These are phyloP conservation scores for Geosmithia morbida DNA, from an alignment of 2,329 filamentous ascomycete species.

Conservation along the genomic window DNA sequence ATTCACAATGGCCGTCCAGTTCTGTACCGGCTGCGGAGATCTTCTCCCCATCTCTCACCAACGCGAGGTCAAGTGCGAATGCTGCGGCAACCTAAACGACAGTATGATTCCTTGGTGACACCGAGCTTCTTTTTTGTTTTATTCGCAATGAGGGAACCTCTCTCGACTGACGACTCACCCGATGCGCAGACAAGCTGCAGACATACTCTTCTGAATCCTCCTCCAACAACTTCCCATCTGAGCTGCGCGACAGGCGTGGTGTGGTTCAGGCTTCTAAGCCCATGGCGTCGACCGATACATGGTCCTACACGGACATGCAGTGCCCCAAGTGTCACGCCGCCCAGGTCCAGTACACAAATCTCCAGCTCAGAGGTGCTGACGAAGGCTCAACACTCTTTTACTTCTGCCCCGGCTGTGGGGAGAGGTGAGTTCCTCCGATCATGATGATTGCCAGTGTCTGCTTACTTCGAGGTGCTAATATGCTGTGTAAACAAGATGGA, in stretches of 20 bases:
- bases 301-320: slow-evolving; percentile 2
- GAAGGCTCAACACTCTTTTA: slow-evolving; percentile 7
- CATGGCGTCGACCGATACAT: slow-evolving; percentile 2
- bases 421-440: slow-evolving; percentile 1
- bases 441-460: background rate
- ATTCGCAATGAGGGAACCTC: background rate
- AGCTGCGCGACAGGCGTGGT: slow-evolving; percentile 3
- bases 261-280: background rate
- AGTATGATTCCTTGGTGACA: background rate
- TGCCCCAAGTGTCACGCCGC: slow-evolving; percentile 4
- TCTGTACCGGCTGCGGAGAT: slow-evolving; percentile 5
- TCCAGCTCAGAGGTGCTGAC: slow-evolving; percentile 6
- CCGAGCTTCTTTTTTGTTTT: background rate
- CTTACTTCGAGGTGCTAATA: background rate
- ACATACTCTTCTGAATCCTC: slow-evolving; percentile 1
- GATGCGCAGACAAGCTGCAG: slow-evolving; percentile 1
- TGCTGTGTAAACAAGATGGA: slow-evolving; percentile 2
- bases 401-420: slow-evolving; percentile 4
- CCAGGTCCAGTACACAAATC: slow-evolving; percentile 5
- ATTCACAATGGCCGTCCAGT: slow-evolving; percentile 1
- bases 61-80: slow-evolving; percentile 3
- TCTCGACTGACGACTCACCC: background rate
- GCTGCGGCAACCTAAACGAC: background rate
- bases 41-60: slow-evolving; percentile 3
- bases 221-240: slow-evolving; percentile 5